Conservation (phyloP, 2,329 filamentous ascomycete genomes). For the Neonectria sp. region DNA sequence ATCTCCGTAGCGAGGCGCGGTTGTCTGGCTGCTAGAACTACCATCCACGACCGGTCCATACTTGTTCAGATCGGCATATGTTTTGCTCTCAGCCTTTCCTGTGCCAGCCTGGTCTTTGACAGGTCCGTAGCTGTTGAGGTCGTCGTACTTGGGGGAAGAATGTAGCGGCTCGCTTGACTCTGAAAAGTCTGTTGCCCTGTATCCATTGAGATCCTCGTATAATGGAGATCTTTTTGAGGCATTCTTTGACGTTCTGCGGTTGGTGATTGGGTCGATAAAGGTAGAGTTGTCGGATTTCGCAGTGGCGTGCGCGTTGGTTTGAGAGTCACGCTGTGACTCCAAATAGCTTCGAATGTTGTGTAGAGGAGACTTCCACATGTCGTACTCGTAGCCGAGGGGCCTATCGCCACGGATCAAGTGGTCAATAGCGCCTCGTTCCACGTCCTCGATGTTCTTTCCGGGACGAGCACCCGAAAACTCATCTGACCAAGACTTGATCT, state of each 20-base stretch:
- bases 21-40: conserved; percentile 42
- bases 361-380: conserved; percentile 51
- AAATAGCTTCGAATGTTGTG: conserved; percentile 55
- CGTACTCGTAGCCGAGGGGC: conserved; percentile 37
- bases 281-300: conserved; percentile 33
- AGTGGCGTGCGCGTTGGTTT: conserved; percentile 46
- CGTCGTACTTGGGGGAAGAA: conserved; percentile 50
- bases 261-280: conserved; percentile 72
- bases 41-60: conserved; percentile 55
- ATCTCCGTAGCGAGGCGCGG: conserved; percentile 53
- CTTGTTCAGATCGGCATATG: conserved; percentile 53
- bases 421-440: conserved; percentile 61
- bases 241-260: conserved; percentile 61
- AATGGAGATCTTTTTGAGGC: conserved; percentile 30
- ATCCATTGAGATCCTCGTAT: conserved; percentile 55
- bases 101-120: conserved; percentile 45
- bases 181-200: conserved; percentile 51
- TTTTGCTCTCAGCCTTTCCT: conserved; percentile 31
- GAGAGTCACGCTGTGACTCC: conserved; percentile 35
- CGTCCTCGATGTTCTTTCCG: conserved; percentile 61
- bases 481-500: conserved; percentile 54
- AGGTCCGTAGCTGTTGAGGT: conserved; percentile 56
- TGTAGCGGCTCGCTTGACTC: conserved; percentile 38
- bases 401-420: conserved; percentile 57
- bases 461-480: conserved; percentile 56